These are phyloP conservation scores for Vicia villosa DNA, from an alignment of 306 rosid species.

Conservation along the genomic window DNA sequence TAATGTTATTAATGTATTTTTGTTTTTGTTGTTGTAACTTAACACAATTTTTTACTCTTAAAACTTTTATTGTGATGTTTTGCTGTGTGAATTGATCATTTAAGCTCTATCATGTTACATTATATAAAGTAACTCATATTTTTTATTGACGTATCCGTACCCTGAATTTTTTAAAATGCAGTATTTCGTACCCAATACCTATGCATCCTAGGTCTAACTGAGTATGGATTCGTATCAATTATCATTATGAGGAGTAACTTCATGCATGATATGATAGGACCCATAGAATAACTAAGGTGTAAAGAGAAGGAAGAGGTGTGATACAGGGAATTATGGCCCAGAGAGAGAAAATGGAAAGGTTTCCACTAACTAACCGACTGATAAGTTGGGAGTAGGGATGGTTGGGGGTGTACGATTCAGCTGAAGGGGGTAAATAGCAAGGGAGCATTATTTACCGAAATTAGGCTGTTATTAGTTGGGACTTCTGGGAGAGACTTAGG, in stretches of 20 bases:
- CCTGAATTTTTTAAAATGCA: no score
- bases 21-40: no score
- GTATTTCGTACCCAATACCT: no score
- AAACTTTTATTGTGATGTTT: no score
- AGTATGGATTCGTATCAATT: slow-evolving; percentile 12
- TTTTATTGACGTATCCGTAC: no score
- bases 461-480: background rate
- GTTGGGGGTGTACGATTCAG: background rate
- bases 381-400: background rate
- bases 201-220: background rate
- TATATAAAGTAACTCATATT: no score
- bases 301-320: background rate
- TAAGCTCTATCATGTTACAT: no score
- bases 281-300: background rate
- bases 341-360: background rate
- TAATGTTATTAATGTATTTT: no score
- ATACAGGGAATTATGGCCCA: background rate
- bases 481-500: background rate
- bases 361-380: slow-evolving; percentile 2
- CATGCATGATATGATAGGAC: background rate
- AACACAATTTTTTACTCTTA: no score
- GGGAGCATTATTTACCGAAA: background rate
- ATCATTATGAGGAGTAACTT: slow-evolving; percentile 4
- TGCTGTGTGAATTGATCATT: no score
- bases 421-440: background rate